phyloP scores from a whole-genome alignment of 768 basidiomycete genomes.

The Tubosaeta sp. region DNA sequence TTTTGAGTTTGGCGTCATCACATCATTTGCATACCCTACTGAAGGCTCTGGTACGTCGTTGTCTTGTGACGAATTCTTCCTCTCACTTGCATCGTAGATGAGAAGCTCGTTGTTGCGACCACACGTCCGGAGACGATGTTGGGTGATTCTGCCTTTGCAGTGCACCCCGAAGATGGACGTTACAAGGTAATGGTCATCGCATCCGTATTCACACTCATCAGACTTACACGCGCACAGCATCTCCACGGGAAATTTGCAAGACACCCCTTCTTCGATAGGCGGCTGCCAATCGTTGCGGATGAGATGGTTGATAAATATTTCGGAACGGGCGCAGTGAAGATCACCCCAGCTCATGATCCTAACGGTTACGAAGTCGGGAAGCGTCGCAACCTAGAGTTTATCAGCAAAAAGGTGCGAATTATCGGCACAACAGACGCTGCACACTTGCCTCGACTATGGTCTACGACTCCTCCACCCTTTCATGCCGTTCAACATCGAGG shows the following conservation, averaged over 20 bases:
- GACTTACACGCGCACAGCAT: slow-evolving; percentile 43
- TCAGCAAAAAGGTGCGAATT: no score
- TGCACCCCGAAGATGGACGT: slow-evolving; percentile 88
- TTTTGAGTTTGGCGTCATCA: slow-evolving; percentile 95
- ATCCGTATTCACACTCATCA: background rate
- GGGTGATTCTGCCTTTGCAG: slow-evolving; percentile 95
- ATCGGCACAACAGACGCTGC: slow-evolving; percentile 94
- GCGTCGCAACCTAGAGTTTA: slow-evolving; percentile 83
- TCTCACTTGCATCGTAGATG: slow-evolving; percentile 46
- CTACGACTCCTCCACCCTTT: slow-evolving; percentile 91
- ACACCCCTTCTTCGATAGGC: slow-evolving; percentile 86
- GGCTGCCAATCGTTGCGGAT: slow-evolving; percentile 86
- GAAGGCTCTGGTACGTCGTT: slow-evolving; percentile 66
- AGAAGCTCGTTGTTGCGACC: slow-evolving; percentile 89
- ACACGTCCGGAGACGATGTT: slow-evolving; percentile 99
- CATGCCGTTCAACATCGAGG: slow-evolving; percentile 99
- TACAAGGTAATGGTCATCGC: slow-evolving; percentile 55
- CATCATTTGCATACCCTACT: slow-evolving; percentile 92
- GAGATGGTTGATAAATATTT: slow-evolving; percentile 90
- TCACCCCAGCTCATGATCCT: slow-evolving; percentile 96
- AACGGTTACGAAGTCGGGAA: slow-evolving; percentile 95
- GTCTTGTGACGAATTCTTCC: background rate
- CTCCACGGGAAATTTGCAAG: slow-evolving; percentile 88
- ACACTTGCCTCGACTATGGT: slow-evolving; percentile 90
- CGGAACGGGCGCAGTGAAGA: slow-evolving; percentile 98